phyloP scores from a whole-genome alignment of 2,329 filamentous ascomycete genomes.

The Ilyonectria robusta region DNA sequence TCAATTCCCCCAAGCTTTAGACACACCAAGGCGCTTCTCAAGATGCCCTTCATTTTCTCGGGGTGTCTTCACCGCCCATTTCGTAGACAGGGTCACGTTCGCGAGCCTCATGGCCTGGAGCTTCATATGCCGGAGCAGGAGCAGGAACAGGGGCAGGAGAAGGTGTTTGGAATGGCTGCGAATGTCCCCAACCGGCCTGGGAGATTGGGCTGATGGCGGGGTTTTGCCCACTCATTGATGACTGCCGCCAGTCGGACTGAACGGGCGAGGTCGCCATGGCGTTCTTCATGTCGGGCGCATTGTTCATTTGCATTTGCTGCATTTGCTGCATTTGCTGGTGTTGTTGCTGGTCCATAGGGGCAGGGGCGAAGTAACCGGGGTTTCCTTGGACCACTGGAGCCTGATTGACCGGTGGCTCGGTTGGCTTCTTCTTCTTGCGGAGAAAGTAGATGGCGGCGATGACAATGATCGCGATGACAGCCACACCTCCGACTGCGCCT shows the following conservation, averaged over 20 bases:
- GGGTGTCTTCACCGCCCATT: neutral
- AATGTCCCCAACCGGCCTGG: conserved; percentile 17
- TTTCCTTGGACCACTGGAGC: neutral
- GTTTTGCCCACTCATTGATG: conserved; percentile 6
- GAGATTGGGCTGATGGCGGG: conserved; percentile 26
- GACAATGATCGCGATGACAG: conserved; percentile 16
- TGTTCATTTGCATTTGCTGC: conserved; percentile 4
- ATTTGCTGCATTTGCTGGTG: neutral
- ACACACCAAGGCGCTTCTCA: neutral
- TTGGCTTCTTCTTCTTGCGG: conserved; percentile 25
- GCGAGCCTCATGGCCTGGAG: conserved; percentile 1
- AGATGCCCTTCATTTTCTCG: neutral
- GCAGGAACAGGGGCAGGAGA: neutral
- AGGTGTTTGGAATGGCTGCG: conserved; percentile 4
- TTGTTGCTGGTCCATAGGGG: neutral
- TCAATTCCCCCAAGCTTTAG: no score
- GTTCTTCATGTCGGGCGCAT: conserved; percentile 14
- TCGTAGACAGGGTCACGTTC: conserved; percentile 1
- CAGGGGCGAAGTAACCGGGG: neutral
- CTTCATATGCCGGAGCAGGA: neutral
- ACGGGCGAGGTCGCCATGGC: conserved; percentile 9
- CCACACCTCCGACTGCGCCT: conserved; percentile 29
- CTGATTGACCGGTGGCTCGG: neutral
- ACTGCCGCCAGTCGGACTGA: conserved; percentile 32
- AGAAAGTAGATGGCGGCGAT: conserved; percentile 26